Percentiles rank a stretch among this genome's conserved stretches.
Evolutionary conservation across 2,329 filamentous ascomycete species (phyloP).

Genomic region (Sclerotinia subarctica): DNA sequence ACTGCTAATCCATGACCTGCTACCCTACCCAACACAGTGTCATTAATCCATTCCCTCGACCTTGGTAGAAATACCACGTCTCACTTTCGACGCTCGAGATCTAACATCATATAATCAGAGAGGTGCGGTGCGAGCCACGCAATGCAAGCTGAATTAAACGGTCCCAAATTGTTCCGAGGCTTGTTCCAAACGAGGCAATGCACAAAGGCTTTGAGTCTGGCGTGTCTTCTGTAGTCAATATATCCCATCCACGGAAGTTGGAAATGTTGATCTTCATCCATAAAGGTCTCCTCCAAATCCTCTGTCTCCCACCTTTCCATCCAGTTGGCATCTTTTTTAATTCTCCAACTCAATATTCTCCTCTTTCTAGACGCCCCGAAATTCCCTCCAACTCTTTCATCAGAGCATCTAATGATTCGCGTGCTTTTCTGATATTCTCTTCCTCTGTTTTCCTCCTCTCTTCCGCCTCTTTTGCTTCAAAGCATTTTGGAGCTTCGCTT

Average conservation of each 20-base stretch:
- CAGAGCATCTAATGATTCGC: conserved; percentile 1
- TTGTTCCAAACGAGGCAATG: not conserved
- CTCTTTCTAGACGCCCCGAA: conserved; percentile 3
- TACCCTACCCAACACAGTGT: not conserved
- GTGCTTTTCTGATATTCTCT: not conserved
- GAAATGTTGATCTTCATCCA: not conserved
- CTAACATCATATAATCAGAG: not conserved
- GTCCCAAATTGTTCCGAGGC: not conserved
- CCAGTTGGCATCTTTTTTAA: not conserved
- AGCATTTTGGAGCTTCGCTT: not conserved
- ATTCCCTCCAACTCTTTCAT: conserved; percentile 13
- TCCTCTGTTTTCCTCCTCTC: not conserved
- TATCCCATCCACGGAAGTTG: too few species aligned
- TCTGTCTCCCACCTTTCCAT: not conserved
- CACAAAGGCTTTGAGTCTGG: not conserved
- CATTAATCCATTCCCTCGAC: not conserved
- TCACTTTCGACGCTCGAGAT: not conserved
- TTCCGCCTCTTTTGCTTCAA: not conserved
- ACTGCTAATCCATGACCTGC: too few species aligned
- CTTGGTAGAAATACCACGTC: not conserved
- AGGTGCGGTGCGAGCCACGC: not conserved
- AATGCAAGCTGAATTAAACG: not conserved
- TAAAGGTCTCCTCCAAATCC: not conserved
- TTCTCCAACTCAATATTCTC: not conserved
- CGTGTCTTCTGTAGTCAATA: not conserved